Conservation (phyloP, 1,139 yeast species). For the Protomyces inouyei region DNA sequence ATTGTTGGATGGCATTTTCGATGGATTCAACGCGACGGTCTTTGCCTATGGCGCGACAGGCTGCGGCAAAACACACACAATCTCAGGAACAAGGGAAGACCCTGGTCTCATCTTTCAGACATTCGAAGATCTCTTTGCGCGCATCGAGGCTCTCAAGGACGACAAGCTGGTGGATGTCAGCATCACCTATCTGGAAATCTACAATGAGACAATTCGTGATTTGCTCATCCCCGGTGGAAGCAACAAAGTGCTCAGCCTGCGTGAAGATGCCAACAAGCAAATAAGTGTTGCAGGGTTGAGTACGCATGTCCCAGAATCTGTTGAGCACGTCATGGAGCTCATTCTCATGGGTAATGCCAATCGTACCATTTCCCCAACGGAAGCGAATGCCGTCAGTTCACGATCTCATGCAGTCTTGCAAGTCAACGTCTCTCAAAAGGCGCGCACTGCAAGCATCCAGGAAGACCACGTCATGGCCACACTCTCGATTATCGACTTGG, state of each 20-base stretch:
- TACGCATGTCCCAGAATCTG: slow-evolving; percentile 45
- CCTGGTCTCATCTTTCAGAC: slow-evolving; percentile 79
- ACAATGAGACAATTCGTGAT: slow-evolving; percentile 81
- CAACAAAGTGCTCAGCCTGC: slow-evolving; percentile 46
- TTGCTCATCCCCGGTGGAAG: slow-evolving; percentile 50
- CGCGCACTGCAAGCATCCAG: slow-evolving; percentile 43
- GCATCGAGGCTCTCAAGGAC: slow-evolving; percentile 41
- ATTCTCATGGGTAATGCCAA: slow-evolving; percentile 67
- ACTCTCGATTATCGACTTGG: slow-evolving; percentile 84
- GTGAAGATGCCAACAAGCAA: slow-evolving; percentile 66
- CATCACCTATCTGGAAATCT: slow-evolving; percentile 79
- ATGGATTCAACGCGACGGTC: slow-evolving; percentile 83
- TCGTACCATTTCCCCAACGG: slow-evolving; percentile 82
- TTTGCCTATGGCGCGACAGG: slow-evolving; percentile 99
- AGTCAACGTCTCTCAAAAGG: slow-evolving; percentile 47
- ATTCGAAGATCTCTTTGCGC: slow-evolving; percentile 58
- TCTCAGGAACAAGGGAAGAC: slow-evolving; percentile 57
- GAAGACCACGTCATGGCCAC: slow-evolving; percentile 52
- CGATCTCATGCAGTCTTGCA: slow-evolving; percentile 91
- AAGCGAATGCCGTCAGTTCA: slow-evolving; percentile 75
- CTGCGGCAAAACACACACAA: slow-evolving; percentile 96
- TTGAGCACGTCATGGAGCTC: slow-evolving; percentile 54
- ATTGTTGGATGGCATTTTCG: slow-evolving; percentile 60
- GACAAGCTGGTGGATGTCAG: slow-evolving; percentile 46
- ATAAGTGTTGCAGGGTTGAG: slow-evolving; percentile 74